Evolutionary conservation across 179 eudicot genomes (phyloP).

Genomic region (Patellifolia procumbens): DNA sequence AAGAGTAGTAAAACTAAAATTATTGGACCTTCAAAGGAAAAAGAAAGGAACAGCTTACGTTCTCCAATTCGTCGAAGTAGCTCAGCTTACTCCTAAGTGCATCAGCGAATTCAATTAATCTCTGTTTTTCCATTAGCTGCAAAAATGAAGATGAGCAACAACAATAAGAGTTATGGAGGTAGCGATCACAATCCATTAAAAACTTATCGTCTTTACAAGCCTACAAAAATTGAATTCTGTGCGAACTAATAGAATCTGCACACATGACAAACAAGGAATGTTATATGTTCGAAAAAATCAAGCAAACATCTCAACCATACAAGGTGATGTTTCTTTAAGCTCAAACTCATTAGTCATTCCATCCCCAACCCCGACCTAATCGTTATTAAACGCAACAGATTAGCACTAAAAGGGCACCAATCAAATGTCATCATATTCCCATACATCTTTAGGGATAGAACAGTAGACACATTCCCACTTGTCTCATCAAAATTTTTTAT

Average conservation of each 20-base stretch:
- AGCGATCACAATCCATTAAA: not conserved
- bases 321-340: not conserved
- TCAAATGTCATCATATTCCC: not conserved
- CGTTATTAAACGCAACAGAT: not conserved
- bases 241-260: not conserved
- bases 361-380: not conserved
- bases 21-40: slow-evolving; percentile 1
- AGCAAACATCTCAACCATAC: not conserved
- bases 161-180: slow-evolving; percentile 9
- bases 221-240: not conserved
- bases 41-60: slow-evolving; percentile 55
- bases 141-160: slow-evolving; percentile 23
- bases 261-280: not conserved
- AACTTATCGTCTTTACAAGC: not conserved
- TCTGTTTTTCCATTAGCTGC: slow-evolving; percentile 93
- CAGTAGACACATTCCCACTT: not conserved
- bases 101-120: slow-evolving; percentile 89
- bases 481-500: no score
- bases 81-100: slow-evolving; percentile 93
- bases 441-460: not conserved
- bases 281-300: not conserved
- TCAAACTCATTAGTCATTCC: not conserved
- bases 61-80: slow-evolving; percentile 95
- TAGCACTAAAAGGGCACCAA: not conserved
- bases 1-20: slow-evolving; percentile 1